phyloP scores from a whole-genome alignment of 805 yeast genomes.

The Zygoascus tannicola region DNA sequence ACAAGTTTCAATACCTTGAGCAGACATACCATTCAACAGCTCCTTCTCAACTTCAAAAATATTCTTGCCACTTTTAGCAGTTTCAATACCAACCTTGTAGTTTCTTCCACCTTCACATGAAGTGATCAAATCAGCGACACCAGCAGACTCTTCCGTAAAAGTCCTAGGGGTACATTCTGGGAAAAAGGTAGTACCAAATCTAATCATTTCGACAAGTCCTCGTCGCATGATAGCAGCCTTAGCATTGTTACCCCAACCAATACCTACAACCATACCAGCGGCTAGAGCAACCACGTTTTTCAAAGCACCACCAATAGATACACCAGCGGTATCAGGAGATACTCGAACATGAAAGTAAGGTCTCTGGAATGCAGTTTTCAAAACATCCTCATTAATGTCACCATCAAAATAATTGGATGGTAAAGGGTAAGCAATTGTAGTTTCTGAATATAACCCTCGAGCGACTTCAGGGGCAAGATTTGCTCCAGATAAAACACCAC shows the following conservation, averaged over 20 bases:
- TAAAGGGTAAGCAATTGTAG: conserved; percentile 82
- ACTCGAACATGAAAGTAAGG: conserved; percentile 96
- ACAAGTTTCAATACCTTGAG: conserved; percentile 89
- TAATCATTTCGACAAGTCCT: conserved; percentile 83
- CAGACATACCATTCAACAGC: conserved; percentile 88
- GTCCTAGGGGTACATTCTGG: conserved; percentile 66
- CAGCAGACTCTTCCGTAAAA: conserved; percentile 88
- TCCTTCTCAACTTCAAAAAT: conserved; percentile 79
- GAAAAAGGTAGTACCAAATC: conserved; percentile 76
- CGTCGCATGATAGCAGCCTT: conserved; percentile 96
- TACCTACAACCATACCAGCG: conserved; percentile 95
- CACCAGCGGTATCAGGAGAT: conserved; percentile 89
- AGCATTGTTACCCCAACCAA: conserved; percentile 99
- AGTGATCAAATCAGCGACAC: conserved; percentile 96
- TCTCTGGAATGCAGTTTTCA: conserved; percentile 87
- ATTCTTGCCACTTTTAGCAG: conserved; percentile 69
- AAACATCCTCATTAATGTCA: conserved; percentile 61
- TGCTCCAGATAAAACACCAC: conserved; percentile 97
- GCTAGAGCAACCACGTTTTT: conserved; percentile 94
- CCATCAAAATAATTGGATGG: conserved; percentile 64
- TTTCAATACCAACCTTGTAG: conserved; percentile 78
- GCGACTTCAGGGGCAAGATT: conserved; percentile 97
- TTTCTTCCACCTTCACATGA: conserved; percentile 98
- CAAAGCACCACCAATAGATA: conserved; percentile 92
- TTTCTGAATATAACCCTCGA: conserved; percentile 90